Evolutionary conservation across 305 asterid genomes (phyloP), one percentile per base, ranked within the genome.

Genomic region (Caryopteris hybrid): DNA sequence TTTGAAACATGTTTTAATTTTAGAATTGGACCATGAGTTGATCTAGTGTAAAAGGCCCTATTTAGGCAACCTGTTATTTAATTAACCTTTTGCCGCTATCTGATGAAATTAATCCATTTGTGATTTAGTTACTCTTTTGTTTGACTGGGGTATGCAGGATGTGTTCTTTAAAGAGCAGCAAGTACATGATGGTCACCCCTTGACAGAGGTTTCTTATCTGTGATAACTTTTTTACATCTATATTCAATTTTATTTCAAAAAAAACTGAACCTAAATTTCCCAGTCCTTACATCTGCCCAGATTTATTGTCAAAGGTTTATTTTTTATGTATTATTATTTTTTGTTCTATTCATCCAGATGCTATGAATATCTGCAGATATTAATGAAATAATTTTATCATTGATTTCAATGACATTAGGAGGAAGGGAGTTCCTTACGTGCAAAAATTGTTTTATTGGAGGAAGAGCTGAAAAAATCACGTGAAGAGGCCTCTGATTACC

Each of bases 401-500:
- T 71, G 62, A 25, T 68, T 73, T 64, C 46, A 64, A 47, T 56
- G 59, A 55, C 38, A 69, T 70, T 67, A 91, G 98, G 92, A 84
- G 81, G 96, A 86, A 69, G 83, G 74, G 69, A 73, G 74, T 70
- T 79, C 92, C 52, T 73, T 94, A 61, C 87, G 86, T 8, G 91
- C 87, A 51, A 89, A 81, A 78, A 75, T 82, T 78, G 86, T 84
- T 57, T 45, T 80, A 46, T 72, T 89, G 84, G 97, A 76, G 82
- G 98, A 85, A 71, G 89, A 85, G 72, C 79, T 88, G 64, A 83
- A 74, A 84, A 91, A 85, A 79, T 81, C 68, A 11, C 86, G 74
- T 46, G 83, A 85, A 72, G 88, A 85, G 74, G 83, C 78, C 45
- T 67, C 86, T 50, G 85, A 83, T 55, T 71, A 81, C 81, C 89